These are phyloP conservation scores for Rhynchosporium secalis DNA, from an alignment of 2,329 filamentous ascomycete species.

Conservation along the genomic window DNA sequence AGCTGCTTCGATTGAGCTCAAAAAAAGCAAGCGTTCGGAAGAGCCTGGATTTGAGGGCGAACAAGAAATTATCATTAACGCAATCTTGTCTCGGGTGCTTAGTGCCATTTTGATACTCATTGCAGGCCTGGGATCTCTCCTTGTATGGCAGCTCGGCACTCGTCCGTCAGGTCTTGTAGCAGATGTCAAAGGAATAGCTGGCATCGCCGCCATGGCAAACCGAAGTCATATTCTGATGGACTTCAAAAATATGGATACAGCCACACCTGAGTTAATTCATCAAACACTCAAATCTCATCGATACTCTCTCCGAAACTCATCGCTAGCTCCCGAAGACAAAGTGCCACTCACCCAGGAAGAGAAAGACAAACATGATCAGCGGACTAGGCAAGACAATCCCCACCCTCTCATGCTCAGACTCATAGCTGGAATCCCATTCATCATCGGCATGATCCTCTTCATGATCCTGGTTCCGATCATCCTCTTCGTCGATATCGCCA, in stretches of 20 bases:
- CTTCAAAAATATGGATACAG: conserved; percentile 70
- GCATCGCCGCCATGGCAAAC: conserved; percentile 74
- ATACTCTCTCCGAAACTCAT: conserved; percentile 70
- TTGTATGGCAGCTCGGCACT: conserved; percentile 61
- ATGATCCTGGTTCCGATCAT: conserved; percentile 59
- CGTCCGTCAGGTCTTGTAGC: conserved; percentile 65
- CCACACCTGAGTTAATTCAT: conserved; percentile 66
- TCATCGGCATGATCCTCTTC: conserved; percentile 58
- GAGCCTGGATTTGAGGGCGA: conserved; percentile 43
- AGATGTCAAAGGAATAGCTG: conserved; percentile 72
- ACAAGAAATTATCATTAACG: conserved; percentile 58
- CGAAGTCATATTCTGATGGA: conserved; percentile 72
- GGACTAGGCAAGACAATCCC: conserved; percentile 57
- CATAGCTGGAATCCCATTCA: conserved; percentile 59
- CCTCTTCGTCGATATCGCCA: conserved; percentile 56
- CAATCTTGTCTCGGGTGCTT: conserved; percentile 61
- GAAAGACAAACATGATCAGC: conserved; percentile 50
- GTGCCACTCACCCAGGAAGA: conserved; percentile 46
- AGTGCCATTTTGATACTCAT: conserved; percentile 57
- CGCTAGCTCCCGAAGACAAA: conserved; percentile 63
- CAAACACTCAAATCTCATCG: conserved; percentile 63
- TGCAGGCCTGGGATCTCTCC: conserved; percentile 55
- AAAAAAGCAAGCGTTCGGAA: conserved; percentile 51
- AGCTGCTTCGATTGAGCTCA: conserved; percentile 60
- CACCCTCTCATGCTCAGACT: conserved; percentile 69